phyloP scores from a whole-genome alignment of 306 rosid species.

The Sphenostylis stenocarpa region DNA sequence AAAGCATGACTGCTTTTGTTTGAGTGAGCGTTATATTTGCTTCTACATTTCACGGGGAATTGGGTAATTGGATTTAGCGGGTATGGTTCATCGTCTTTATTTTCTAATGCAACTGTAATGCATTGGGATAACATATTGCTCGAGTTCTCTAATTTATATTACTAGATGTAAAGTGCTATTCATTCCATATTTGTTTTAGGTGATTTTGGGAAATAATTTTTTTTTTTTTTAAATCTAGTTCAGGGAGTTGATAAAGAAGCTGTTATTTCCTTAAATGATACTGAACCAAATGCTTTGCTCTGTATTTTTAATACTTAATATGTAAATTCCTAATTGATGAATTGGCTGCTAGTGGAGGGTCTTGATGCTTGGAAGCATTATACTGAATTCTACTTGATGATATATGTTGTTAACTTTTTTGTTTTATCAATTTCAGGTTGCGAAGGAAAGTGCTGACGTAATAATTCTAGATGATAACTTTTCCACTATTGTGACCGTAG shows the following conservation, averaged over 20 bases:
- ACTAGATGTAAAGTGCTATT: constrained; percentile 6
- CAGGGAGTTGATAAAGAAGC: neutral
- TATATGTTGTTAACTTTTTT: constrained; percentile 24
- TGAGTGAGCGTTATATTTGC: constrained; percentile 4
- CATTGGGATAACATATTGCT: constrained; percentile 13
- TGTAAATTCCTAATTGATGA: neutral
- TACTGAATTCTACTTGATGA: neutral
- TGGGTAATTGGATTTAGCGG: neutral
- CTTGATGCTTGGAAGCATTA: constrained; percentile 15
- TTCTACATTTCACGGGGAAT: neutral
- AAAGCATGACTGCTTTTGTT: neutral
- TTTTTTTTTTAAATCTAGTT: neutral
- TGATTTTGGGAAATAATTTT: neutral
- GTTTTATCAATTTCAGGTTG: constrained; percentile 65
- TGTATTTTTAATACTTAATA: neutral
- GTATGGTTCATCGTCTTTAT: constrained; percentile 18
- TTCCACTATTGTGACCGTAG: constrained; percentile 94
- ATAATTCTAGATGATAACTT: constrained; percentile 93
- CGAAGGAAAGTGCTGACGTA: constrained; percentile 98
- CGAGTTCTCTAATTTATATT: neutral
- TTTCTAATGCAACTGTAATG: constrained; percentile 21
- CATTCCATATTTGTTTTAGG: neutral
- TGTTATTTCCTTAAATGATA: neutral
- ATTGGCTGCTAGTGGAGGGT: constrained; percentile 23
- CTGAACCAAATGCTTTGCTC: constrained; percentile 1